Percentiles rank a stretch among this genome's conserved stretches.
phyloP scores from a whole-genome alignment of 1,284 basidiomycete genomes.

The Boletellus deceptivus region DNA sequence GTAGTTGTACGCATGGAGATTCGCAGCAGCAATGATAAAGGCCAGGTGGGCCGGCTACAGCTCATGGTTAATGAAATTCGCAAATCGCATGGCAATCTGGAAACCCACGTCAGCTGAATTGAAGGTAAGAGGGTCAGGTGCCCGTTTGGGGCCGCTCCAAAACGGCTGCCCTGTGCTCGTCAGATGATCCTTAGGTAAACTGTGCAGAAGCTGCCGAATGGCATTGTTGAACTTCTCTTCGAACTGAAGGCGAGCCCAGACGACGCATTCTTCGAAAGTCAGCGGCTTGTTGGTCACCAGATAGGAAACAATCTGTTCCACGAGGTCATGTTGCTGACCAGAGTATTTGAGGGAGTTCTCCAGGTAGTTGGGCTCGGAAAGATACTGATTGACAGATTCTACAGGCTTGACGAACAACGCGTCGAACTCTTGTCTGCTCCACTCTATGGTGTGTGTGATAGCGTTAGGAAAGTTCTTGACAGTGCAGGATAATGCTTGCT shows the following conservation, averaged over 20 bases:
- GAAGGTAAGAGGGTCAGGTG: conserved; percentile 91
- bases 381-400: conserved; percentile 94
- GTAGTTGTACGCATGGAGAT: conserved; percentile 98
- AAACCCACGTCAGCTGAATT: conserved; percentile 78
- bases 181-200: conserved; percentile 89
- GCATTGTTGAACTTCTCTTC: conserved; percentile 94
- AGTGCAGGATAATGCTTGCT: conserved; percentile 96
- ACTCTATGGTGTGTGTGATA: conserved; percentile 99
- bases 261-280: conserved; percentile 96
- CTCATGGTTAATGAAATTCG: conserved; percentile 7
- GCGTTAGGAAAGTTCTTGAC: conserved; percentile 99
- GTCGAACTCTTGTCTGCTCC: conserved; percentile 94
- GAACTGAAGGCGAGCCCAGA: conserved; percentile 96
- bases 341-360: conserved; percentile 89
- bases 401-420: conserved; percentile 92
- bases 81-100: not conserved
- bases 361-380: conserved; percentile 95
- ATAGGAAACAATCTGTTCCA: conserved; percentile 88
- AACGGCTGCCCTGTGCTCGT: conserved; percentile 92
- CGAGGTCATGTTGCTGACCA: conserved; percentile 87
- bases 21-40: conserved; percentile 92
- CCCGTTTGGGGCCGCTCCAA: conserved; percentile 98
- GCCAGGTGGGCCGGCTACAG: conserved; percentile 79
- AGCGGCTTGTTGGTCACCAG: conserved; percentile 92
- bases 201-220: conserved; percentile 92